phyloP scores from a whole-genome alignment of 2,329 filamentous ascomycete genomes.

The Colletotrichum endophyticum region DNA sequence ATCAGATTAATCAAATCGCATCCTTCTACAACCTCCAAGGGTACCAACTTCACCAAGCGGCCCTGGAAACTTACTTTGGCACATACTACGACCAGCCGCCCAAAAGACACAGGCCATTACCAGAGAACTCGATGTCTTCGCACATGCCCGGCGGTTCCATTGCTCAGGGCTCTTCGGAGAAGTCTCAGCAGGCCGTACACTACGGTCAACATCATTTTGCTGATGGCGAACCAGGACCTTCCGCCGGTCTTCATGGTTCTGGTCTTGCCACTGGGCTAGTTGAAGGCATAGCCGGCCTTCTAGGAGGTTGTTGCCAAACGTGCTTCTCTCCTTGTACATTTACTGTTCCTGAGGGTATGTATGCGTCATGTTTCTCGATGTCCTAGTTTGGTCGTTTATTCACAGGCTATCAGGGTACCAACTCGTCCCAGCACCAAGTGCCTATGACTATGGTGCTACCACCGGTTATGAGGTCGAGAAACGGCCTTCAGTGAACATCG shows the following conservation, averaged over 20 bases:
- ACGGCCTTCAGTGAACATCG: conserved; percentile 21
- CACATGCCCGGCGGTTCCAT: conserved; percentile 24
- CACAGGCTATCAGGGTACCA: conserved; percentile 35
- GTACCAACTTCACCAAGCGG: conserved; percentile 31
- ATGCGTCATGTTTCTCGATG: conserved; percentile 19
- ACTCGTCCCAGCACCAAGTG: conserved; percentile 25
- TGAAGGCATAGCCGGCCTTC: conserved; percentile 31
- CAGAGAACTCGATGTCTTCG: conserved; percentile 36
- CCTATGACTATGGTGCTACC: conserved; percentile 31
- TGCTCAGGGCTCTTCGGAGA: conserved; percentile 35
- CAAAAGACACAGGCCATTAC: conserved; percentile 36
- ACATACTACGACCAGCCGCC: conserved; percentile 22
- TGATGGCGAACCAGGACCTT: not conserved
- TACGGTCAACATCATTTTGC: conserved; percentile 26
- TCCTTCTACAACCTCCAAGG: conserved; percentile 36
- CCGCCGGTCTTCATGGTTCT: conserved; percentile 19
- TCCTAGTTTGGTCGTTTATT: not conserved
- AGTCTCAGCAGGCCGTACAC: conserved; percentile 26
- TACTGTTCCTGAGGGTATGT: conserved; percentile 31
- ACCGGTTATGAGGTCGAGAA: conserved; percentile 36
- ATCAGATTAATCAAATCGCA: conserved; percentile 31
- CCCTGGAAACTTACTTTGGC: conserved; percentile 6
- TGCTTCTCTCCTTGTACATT: conserved; percentile 29
- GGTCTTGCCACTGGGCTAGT: conserved; percentile 8
- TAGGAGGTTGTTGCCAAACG: conserved; percentile 32